A percentile compares a stretch with the other conserved stretches of the same genome.
phyloP scores from a whole-genome alignment of 139 green algal species.

The Closterium sp. region DNA sequence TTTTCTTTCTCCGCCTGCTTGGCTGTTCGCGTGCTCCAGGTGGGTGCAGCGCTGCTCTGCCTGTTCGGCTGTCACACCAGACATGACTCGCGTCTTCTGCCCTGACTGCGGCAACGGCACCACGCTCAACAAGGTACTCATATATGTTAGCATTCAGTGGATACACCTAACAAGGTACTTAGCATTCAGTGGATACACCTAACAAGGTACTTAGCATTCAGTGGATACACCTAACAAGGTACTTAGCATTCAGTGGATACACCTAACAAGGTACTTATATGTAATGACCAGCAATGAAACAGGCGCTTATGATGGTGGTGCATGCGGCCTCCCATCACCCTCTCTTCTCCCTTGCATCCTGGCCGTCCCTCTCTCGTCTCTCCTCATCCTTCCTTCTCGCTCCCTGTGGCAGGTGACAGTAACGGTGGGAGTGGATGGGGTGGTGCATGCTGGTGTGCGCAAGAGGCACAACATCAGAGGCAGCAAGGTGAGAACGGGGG shows the following conservation, averaged over 20 bases:
- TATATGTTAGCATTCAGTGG: no score
- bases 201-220: no score
- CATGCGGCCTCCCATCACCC: no score
- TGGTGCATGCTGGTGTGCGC: constrained; percentile 74
- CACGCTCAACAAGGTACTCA: constrained; percentile 79
- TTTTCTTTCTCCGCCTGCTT: not conserved
- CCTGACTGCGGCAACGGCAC: constrained; percentile 83
- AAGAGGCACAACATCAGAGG: constrained; percentile 79
- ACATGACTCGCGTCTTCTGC: constrained; percentile 83
- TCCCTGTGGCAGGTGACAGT: constrained; percentile 81
- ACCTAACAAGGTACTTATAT: no score
- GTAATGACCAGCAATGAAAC: no score
- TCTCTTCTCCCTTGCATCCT: not conserved
- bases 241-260: no score
- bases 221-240: no score
- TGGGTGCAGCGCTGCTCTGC: constrained; percentile 79
- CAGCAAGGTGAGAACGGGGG: constrained; percentile 53
- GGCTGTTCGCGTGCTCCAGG: not conserved
- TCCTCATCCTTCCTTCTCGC: no score
- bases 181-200: no score
- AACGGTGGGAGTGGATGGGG: constrained; percentile 61
- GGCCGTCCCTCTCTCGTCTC: not conserved
- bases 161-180: no score
- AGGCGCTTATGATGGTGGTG: no score
- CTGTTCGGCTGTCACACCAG: constrained; percentile 57